Evolutionary conservation across 2,329 filamentous ascomycete genomes (phyloP).

Genomic region (Aspergillus thermomutatus): DNA sequence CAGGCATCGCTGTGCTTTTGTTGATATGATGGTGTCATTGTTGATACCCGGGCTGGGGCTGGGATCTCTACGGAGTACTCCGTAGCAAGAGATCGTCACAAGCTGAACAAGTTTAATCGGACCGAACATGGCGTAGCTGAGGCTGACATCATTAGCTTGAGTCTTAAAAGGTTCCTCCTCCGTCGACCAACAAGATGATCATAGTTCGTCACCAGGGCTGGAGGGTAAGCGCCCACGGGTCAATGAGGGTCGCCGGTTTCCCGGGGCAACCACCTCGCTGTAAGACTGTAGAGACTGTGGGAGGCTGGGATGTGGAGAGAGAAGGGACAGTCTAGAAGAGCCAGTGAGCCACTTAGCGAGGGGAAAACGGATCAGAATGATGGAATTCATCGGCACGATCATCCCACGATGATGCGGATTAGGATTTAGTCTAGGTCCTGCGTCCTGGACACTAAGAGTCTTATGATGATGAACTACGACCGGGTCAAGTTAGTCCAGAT

Average conservation of each 20-base stretch:
- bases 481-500: not conserved
- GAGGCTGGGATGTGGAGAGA: slow-evolving; percentile 15
- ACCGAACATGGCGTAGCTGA: slow-evolving; percentile 6
- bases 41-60: not conserved
- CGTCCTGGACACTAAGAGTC: not conserved
- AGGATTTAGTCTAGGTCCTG: no score
- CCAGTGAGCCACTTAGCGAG: slow-evolving; percentile 4
- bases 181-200: not conserved
- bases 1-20: not conserved
- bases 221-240: not conserved
- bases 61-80: not conserved
- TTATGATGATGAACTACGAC: not conserved
- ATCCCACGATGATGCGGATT: slow-evolving; percentile 7
- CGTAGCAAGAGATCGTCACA: not conserved
- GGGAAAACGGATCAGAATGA: slow-evolving; percentile 5
- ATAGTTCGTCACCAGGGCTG: not conserved
- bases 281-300: slow-evolving; percentile 19
- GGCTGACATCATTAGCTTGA: slow-evolving; percentile 1
- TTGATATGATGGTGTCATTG: not conserved
- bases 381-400: slow-evolving; percentile 12
- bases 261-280: slow-evolving; percentile 20
- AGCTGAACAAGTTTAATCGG: not conserved
- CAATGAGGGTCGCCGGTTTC: slow-evolving; percentile 4
- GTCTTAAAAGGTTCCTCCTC: not conserved
- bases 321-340: slow-evolving; percentile 2